Base-by-base conservation (phyloP, 73 alveolate genomes). In the Paramecium sonneborni region DNA sequence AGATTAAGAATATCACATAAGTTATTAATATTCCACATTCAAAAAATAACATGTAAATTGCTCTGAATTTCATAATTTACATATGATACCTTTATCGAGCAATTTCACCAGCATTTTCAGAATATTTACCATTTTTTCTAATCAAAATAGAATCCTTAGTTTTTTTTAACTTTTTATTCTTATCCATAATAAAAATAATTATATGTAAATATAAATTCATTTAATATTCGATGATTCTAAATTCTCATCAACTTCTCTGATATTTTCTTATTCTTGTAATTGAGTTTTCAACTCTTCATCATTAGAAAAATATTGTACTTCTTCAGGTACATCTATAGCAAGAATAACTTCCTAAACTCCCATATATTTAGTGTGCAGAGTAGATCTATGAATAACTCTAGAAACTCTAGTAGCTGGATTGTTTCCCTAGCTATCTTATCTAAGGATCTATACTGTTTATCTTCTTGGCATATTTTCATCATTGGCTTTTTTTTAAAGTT, bases 321-420 rank as follows among this genome's bases (percentile, higher is more conserved):
- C 84, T 2, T 62, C 12, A n/a, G 86, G 86, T 5, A 79, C 90
- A 43, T 79, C 90, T 41, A 79, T 18, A 37, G 48, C 24, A 38
- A 43, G 37, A 18, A 46, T 34, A 20, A 79, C 41, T 44, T 79
- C 70, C 41, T 79, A 23, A 24, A 30, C 21, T 7, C 90, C 90
- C 6, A 48, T 34, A 44, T 24, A 79, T 79, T 79, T 79, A 3
- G 90, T 18, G n/a, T 38, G 15, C 1, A 79, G 39, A 30, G 90
- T 79, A 20, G 69, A 24, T 46, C 90, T 79, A 79, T 38, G 55
- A 15, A 39, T 41, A 21, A 44, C 90, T 39, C 41, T 79, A 1
- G 58, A 21, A 0, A 21, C n/a, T 74, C 46, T 26, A 12, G 30
- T 14, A n/a, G 69, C 20, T 5, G 2, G 30, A 14, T 32, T 67